Conservation (phyloP, 2,329 filamentous ascomycete genomes). For the Fusarium odoratissimum region DNA sequence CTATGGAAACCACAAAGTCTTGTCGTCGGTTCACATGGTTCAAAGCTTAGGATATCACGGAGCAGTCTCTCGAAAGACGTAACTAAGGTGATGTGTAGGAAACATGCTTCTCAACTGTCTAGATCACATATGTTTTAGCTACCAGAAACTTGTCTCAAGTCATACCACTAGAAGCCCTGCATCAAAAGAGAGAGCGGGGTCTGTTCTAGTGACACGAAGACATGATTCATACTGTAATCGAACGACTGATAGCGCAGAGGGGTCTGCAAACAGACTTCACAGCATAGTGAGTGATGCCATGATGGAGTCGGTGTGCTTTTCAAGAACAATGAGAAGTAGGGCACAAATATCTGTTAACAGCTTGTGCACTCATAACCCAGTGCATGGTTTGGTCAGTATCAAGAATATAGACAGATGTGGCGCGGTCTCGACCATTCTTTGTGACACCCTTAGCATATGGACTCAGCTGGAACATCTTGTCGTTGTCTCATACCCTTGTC, state of each 20-base stretch:
- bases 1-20: rapidly evolving
- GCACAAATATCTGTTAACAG: not conserved
- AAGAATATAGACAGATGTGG: not conserved
- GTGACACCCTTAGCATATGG: not conserved
- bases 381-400: not conserved
- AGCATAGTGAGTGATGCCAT: not conserved
- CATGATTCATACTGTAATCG: not conserved
- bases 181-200: not conserved
- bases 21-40: rapidly evolving
- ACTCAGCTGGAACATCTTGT: not conserved
- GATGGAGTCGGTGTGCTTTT: not conserved
- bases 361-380: rapidly evolving
- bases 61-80: too few species aligned
- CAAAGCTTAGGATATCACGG: not conserved
- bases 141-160: not conserved
- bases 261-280: rapidly evolving
- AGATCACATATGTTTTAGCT: not conserved
- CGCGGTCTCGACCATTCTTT: not conserved
- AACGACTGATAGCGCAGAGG: not conserved
- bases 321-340: not conserved
- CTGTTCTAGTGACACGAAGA: not conserved
- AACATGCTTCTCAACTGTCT: rapidly evolving
- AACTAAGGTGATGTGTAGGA: rapidly evolving
- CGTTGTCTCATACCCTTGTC: not conserved
- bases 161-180: not conserved